Conservation (phyloP, 306 rosid species). For the Trifolium fragiferum region DNA sequence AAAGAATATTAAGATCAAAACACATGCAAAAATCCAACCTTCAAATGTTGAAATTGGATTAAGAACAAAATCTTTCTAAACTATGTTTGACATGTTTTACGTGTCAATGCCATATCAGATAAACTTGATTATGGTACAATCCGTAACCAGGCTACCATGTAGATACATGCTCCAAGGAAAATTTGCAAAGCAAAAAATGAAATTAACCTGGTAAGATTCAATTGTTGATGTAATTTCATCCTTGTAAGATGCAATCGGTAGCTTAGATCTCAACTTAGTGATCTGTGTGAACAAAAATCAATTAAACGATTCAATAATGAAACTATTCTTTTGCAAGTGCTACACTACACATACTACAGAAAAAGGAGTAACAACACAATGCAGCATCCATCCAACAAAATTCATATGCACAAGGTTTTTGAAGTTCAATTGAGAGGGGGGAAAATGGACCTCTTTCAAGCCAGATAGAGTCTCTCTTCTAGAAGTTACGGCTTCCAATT, state of each 20-base stretch:
- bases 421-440: neutral
- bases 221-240: conserved; percentile 72
- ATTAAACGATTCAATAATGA: conserved; percentile 37
- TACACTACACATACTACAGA: conserved; percentile 29
- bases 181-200: conserved; percentile 14
- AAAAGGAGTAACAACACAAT: conserved; percentile 30
- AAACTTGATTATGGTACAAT: conserved; percentile 39
- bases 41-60: conserved; percentile 29
- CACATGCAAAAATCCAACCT: conserved; percentile 39
- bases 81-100: conserved; percentile 28
- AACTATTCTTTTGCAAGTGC: conserved; percentile 24
- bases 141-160: conserved; percentile 24
- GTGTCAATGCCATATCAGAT: conserved; percentile 31
- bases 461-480: conserved; percentile 41
- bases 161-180: conserved; percentile 25
- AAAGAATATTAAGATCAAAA: conserved; percentile 42
- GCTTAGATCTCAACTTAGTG: conserved; percentile 60
- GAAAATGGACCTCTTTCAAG: conserved; percentile 62
- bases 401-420: conserved; percentile 25
- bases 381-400: conserved; percentile 42
- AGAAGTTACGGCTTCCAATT: conserved; percentile 50
- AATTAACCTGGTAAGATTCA: conserved; percentile 87
- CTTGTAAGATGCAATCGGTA: conserved; percentile 82
- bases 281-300: conserved; percentile 58
- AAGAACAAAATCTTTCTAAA: conserved; percentile 22